These are phyloP conservation scores for Cavenderia fasciculata DNA, from an alignment of 78 protist species.

Conservation along the genomic window DNA sequence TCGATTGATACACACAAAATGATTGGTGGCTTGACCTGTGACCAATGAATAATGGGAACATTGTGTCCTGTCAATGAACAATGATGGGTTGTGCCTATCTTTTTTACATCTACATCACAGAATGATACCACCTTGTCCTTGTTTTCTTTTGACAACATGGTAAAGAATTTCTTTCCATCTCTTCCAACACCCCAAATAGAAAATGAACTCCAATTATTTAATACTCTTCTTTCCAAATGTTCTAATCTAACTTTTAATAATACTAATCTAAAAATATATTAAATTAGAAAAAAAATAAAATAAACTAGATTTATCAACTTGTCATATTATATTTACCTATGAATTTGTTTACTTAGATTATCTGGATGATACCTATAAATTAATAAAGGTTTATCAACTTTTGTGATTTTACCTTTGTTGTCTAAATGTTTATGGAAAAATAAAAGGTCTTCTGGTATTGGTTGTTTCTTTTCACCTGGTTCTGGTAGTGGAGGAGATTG, in stretches of 20 bases:
- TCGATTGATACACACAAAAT: slow-evolving; percentile 56
- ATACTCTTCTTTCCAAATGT: slow-evolving; percentile 27
- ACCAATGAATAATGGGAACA: slow-evolving; percentile 57
- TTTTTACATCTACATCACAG: slow-evolving; percentile 67
- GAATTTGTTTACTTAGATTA: slow-evolving; percentile 45
- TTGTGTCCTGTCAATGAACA: slow-evolving; percentile 41
- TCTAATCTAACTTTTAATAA: slow-evolving; percentile 49
- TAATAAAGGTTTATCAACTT: slow-evolving; percentile 45
- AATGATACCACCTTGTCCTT: slow-evolving; percentile 44
- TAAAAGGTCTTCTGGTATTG: slow-evolving; percentile 70
- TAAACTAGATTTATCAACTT: neutral
- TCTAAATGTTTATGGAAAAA: slow-evolving; percentile 59
- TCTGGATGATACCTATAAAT: slow-evolving; percentile 48
- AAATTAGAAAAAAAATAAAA: neutral
- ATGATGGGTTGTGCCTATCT: slow-evolving; percentile 53
- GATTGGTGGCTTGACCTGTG: slow-evolving; percentile 47
- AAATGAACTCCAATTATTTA: slow-evolving; percentile 23
- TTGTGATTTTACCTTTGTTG: slow-evolving; percentile 3
- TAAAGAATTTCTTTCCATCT: slow-evolving; percentile 73
- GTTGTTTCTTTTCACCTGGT: neutral
- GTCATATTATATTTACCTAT: neutral
- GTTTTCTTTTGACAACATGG: slow-evolving; percentile 23
- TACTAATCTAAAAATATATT: neutral
- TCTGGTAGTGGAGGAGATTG: neutral
- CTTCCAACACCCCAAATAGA: slow-evolving; percentile 80